phyloP scores from a whole-genome alignment of 2,329 filamentous ascomycete genomes.

The Phoma sp. region DNA sequence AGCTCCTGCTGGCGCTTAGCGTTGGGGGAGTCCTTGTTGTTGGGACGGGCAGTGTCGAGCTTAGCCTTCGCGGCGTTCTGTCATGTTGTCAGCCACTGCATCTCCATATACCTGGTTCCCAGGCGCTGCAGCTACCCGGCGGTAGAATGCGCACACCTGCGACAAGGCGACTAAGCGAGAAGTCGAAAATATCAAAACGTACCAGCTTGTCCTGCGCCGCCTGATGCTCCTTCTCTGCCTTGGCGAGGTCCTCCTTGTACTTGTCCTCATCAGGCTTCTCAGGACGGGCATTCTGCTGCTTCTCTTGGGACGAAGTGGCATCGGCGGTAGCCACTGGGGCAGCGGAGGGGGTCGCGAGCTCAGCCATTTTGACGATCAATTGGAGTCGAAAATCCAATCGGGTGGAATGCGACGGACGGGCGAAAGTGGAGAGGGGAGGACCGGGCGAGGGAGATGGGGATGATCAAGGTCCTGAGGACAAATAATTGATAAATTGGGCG shows the following conservation, averaged over 20 bases:
- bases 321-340: constrained; percentile 44
- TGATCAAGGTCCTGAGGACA: constrained; percentile 21
- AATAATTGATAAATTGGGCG: constrained; percentile 32
- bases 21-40: constrained; percentile 80
- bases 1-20: constrained; percentile 88
- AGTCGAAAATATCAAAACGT: constrained; percentile 39
- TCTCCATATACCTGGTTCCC: neutral
- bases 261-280: constrained; percentile 86
- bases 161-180: constrained; percentile 6
- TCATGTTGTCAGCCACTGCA: constrained; percentile 15
- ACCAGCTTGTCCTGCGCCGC: constrained; percentile 76
- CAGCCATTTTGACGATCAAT: constrained; percentile 44
- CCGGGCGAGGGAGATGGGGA: constrained; percentile 16
- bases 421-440: constrained; percentile 14
- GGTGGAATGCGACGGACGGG: constrained; percentile 19
- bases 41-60: constrained; percentile 81
- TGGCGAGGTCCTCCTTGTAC: constrained; percentile 79
- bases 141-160: constrained; percentile 8
- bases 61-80: constrained; percentile 89
- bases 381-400: constrained; percentile 25
- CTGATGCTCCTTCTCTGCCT: constrained; percentile 87
- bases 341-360: constrained; percentile 49
- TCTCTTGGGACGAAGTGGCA: constrained; percentile 42
- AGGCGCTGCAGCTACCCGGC: constrained; percentile 23
- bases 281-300: constrained; percentile 65